Conservation (phyloP, 2,329 filamentous ascomycete species). For the Ciborinia camelliae region DNA sequence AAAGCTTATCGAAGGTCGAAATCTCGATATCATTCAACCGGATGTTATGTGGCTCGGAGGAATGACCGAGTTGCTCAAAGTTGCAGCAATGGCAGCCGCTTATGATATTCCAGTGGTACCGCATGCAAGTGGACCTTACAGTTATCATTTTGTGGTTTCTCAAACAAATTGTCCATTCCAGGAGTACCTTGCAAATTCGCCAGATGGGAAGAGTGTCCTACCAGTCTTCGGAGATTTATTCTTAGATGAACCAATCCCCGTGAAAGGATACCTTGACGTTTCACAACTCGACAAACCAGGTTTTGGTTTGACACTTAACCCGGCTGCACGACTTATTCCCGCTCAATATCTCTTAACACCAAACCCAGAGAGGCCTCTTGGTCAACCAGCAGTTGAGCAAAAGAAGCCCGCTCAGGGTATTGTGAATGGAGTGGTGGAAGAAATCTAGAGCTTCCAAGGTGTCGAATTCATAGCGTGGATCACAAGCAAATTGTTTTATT, state of each 20-base stretch:
- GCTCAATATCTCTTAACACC: slow-evolving; percentile 71
- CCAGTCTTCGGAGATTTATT: slow-evolving; percentile 93
- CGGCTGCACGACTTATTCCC: slow-evolving; percentile 70
- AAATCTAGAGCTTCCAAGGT: slow-evolving; percentile 30
- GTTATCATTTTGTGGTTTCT: slow-evolving; percentile 92
- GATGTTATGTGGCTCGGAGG: slow-evolving; percentile 98
- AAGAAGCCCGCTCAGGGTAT: slow-evolving; percentile 36
- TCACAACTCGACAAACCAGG: slow-evolving; percentile 82
- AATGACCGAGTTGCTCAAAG: slow-evolving; percentile 85
- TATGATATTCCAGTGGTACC: slow-evolving; percentile 94
- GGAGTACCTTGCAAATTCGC: slow-evolving; percentile 90
- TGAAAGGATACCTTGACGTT: slow-evolving; percentile 75
- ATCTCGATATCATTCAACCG: slow-evolving; percentile 90
- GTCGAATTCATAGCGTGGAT: slow-evolving; percentile 23
- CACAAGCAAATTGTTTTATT: slow-evolving; percentile 14
- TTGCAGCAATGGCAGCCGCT: slow-evolving; percentile 82
- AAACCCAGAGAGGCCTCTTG: slow-evolving; percentile 49
- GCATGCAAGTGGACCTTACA: slow-evolving; percentile 92
- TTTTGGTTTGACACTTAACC: slow-evolving; percentile 85
- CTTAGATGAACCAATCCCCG: slow-evolving; percentile 83
- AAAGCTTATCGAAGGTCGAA: slow-evolving; percentile 86
- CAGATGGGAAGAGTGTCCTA: slow-evolving; percentile 83
- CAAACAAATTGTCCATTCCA: slow-evolving; percentile 94
- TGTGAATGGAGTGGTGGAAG: slow-evolving; percentile 36
- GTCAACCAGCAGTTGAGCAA: slow-evolving; percentile 27